These are phyloP conservation scores for Hygrocybe punicea DNA, from an alignment of 768 basidiomycete species.

Conservation along the genomic window DNA sequence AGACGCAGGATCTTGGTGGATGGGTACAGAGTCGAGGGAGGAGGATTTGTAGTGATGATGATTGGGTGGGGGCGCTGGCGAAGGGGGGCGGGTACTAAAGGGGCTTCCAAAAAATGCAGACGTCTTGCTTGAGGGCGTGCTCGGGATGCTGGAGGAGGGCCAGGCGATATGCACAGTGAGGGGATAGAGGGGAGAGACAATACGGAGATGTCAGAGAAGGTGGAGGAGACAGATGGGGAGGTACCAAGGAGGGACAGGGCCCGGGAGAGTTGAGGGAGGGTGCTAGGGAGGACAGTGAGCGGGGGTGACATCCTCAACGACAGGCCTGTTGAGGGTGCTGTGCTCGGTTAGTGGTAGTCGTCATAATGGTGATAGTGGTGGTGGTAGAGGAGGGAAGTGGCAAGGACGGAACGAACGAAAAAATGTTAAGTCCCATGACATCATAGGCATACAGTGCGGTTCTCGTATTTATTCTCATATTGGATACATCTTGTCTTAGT, in stretches of 20 bases:
- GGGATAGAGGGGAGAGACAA: not conserved
- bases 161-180: not conserved
- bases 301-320: no score
- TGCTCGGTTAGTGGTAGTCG: not conserved
- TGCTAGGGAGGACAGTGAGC: not conserved
- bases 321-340: no score
- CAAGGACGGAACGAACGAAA: no score
- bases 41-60: not conserved
- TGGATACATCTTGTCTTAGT: no score
- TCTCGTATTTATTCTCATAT: no score
- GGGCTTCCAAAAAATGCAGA: slow-evolving; percentile 1
- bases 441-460: no score
- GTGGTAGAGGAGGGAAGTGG: not conserved
- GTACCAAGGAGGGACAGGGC: not conserved
- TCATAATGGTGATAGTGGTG: not conserved
- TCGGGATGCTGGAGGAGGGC: not conserved
- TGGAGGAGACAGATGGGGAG: not conserved
- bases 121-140: not conserved
- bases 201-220: slow-evolving; percentile 1
- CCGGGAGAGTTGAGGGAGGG: not conserved
- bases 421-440: no score
- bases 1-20: not conserved
- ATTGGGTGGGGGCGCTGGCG: not conserved
- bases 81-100: slow-evolving; percentile 5
- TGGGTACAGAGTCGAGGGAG: not conserved